Evolutionary conservation across 2,329 filamentous ascomycete species (phyloP), one percentile per base, ranked within the genome.

Genomic region (Pseudogymnoascus sp.): DNA sequence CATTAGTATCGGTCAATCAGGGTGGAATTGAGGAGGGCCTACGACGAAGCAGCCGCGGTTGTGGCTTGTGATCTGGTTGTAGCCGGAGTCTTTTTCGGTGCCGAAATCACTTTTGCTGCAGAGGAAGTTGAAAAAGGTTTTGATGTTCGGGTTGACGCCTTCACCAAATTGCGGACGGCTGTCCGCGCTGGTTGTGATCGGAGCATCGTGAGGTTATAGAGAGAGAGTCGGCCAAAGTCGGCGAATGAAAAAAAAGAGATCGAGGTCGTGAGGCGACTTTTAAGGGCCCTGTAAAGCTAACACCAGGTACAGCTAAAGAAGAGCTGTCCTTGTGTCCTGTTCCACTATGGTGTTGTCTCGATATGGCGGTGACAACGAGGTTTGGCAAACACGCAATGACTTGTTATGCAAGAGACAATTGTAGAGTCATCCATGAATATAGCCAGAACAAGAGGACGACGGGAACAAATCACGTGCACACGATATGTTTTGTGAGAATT

Each of bases 41-140:
- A 86, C 82, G 78, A 71, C 61, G 80, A 72, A 41, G 76, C 74
- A 63, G 80, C 74, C 41, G 77, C 74, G 38, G 76, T 74, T 33
- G 79, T 81, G 30, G 78, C 74, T 64, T 81, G 76, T 68, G 73
- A 77, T 69, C 79, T 77, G 60, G 73, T 69, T 39, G 72, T 73
- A 19, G 72, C 66, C 30, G 75, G 71, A 3, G 70, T 70, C 66
- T 76, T 79, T 65, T 73, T 64, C 41, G 60, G 63, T 59, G 64
- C 61, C 45, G 60, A 62, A 60, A 65, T 64, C 30, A 33, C 61
- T 33, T 64, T 65, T 30, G 74, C 71, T 58, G 74, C 71, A 60
- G 74, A 68, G 33, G 77, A 74, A 37, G 74, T 72, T 35, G 77
- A 76, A 66, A 79, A 77, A 37, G 69, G 66, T 63, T 74, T 72